phyloP scores from a whole-genome alignment of 768 basidiomycete genomes.

The Lentinula raphanica region DNA sequence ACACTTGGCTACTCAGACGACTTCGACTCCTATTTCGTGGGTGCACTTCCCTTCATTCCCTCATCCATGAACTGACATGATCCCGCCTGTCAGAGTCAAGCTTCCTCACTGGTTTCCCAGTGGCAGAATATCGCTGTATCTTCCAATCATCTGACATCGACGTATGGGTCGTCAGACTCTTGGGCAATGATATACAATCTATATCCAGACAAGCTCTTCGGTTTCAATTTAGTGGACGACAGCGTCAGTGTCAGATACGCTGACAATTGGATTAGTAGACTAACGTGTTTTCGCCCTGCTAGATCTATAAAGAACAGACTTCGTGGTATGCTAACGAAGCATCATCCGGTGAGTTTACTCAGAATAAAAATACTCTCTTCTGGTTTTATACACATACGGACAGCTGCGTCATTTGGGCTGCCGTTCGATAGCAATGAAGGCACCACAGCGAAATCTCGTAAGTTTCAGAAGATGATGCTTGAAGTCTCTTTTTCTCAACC shows the following conservation, averaged over 20 bases:
- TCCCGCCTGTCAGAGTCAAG: background rate
- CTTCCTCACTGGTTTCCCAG: background rate
- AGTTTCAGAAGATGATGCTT: background rate
- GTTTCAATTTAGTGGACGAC: slow-evolving; percentile 10
- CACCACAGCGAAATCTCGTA: slow-evolving; percentile 5
- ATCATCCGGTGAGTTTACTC: background rate
- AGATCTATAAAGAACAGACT: slow-evolving; percentile 4
- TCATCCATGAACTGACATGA: background rate
- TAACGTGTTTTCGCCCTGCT: background rate
- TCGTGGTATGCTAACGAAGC: background rate
- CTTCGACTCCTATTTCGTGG: background rate
- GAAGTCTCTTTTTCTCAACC: background rate
- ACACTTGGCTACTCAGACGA: slow-evolving; percentile 1
- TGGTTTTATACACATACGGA: background rate
- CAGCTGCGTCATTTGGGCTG: slow-evolving; percentile 5
- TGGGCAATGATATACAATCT: slow-evolving; percentile 42
- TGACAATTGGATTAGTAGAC: background rate
- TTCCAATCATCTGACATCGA: slow-evolving; percentile 5
- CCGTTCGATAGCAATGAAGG: slow-evolving; percentile 2
- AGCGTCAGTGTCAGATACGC: background rate
- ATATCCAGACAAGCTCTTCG: slow-evolving; percentile 38
- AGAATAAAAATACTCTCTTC: background rate
- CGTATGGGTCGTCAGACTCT: slow-evolving; percentile 4
- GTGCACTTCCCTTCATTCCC: background rate
- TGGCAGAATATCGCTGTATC: slow-evolving; percentile 7